phyloP scores from a whole-genome alignment of 345 rosid genomes.

The Eucalyptus pauciflora region DNA sequence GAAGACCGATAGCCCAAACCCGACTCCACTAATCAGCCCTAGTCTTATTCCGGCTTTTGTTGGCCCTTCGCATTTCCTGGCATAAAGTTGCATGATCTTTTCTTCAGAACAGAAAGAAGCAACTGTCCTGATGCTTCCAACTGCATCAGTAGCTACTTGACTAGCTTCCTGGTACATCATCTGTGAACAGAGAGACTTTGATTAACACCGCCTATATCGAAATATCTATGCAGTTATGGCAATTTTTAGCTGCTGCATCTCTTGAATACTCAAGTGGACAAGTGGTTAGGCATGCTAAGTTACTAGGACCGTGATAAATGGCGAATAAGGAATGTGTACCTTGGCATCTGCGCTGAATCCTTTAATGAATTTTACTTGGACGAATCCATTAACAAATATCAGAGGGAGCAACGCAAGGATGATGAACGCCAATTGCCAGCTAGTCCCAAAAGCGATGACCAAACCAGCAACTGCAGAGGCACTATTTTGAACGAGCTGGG shows the following conservation, averaged over 20 bases:
- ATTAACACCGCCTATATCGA: neutral
- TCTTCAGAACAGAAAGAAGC: slow-evolving; percentile 80
- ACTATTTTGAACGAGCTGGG: slow-evolving; percentile 43
- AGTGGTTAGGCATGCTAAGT: neutral
- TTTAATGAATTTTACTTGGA: slow-evolving; percentile 48
- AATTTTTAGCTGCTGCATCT: neutral
- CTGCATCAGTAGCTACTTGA: slow-evolving; percentile 80
- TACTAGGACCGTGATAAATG: neutral
- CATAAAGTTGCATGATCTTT: slow-evolving; percentile 62
- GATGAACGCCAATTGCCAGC: slow-evolving; percentile 55
- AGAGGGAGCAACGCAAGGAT: slow-evolving; percentile 49
- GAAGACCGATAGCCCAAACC: slow-evolving; percentile 53
- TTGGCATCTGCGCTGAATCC: slow-evolving; percentile 74
- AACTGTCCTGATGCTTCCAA: slow-evolving; percentile 74
- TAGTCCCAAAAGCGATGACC: slow-evolving; percentile 53
- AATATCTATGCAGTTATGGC: neutral
- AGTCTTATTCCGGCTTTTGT: slow-evolving; percentile 50
- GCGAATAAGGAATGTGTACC: slow-evolving; percentile 9
- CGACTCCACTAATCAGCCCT: slow-evolving; percentile 57
- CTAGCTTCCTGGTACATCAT: slow-evolving; percentile 81
- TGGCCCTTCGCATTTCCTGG: slow-evolving; percentile 69
- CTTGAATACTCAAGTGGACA: neutral
- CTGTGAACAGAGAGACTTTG: slow-evolving; percentile 13
- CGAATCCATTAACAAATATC: slow-evolving; percentile 38
- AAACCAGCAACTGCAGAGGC: slow-evolving; percentile 55